A percentile compares a stretch with the other conserved stretches of the same genome.
Evolutionary conservation across 2,329 filamentous ascomycete genomes (phyloP).

Genomic region (Alternaria consortialis): DNA sequence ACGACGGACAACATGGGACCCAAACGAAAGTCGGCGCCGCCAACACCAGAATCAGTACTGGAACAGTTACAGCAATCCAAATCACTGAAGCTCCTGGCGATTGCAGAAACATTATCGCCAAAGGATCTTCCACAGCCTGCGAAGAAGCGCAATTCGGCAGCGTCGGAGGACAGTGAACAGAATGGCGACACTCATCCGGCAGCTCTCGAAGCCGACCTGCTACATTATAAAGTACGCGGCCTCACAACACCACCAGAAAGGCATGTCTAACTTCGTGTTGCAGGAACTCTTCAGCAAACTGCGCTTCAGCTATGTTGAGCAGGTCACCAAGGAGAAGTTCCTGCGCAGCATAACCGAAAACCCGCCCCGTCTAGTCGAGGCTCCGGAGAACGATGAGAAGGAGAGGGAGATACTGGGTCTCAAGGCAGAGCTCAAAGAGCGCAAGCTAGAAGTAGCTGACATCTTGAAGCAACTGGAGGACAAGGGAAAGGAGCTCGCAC

Average conservation of each 20-base stretch:
- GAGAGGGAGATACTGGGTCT: conserved; percentile 69
- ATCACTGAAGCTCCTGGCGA: conserved; percentile 74
- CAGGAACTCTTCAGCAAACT: conserved; percentile 92
- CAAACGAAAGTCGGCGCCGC: conserved; percentile 31
- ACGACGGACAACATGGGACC: conserved; percentile 34
- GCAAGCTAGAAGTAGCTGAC: conserved; percentile 79
- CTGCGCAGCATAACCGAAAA: conserved; percentile 91
- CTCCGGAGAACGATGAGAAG: conserved; percentile 73
- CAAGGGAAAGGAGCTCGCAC: conserved; percentile 67
- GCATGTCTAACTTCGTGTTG: conserved; percentile 12
- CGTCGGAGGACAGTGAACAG: conserved; percentile 75
- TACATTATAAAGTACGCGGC: conserved; percentile 76
- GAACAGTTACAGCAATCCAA: conserved; percentile 67
- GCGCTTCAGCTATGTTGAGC: conserved; percentile 96
- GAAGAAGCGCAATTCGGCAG: conserved; percentile 60
- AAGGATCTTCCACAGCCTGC: conserved; percentile 54
- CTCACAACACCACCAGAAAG: background rate
- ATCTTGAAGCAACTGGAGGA: conserved; percentile 77
- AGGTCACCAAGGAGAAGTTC: conserved; percentile 98
- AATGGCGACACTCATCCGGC: conserved; percentile 71
- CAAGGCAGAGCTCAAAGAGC: conserved; percentile 79
- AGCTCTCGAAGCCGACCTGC: conserved; percentile 81
- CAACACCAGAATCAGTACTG: conserved; percentile 52
- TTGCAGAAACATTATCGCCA: conserved; percentile 76
- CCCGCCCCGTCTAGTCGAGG: conserved; percentile 83